Evolutionary conservation across 345 rosid genomes (phyloP), one percentile per base, ranked within the genome.

Genomic region (Eucalyptus pauciflora): DNA sequence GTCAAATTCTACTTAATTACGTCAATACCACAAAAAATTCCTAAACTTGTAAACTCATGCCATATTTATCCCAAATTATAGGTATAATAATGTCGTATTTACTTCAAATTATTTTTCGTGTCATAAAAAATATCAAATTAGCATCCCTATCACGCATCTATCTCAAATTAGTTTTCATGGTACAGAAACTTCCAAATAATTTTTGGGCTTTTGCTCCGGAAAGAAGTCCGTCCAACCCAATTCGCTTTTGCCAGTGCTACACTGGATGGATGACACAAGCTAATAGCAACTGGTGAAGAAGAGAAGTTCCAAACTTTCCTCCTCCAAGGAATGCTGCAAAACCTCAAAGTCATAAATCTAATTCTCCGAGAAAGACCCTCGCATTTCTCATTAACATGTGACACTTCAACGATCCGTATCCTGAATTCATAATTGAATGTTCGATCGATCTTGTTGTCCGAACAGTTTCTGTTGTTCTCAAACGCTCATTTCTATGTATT

Each of bases 131-230:
- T 13, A 29, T 62, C 31, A 27, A 27, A 27, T 62, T 62, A 62
- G 4, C 8, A 13, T 62, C 4, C 1, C 16, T 5, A 5, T 27
- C 31, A 27, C 69, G 29, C 3, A 29, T 27, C 0, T 27, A 27
- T 29, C 16, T 62, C 69, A 62, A 27, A 27, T 62, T 62, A 62
- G 7, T 62, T 27, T 13, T 62, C 16, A 12, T 0, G 8, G 6
- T 7, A 27, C 69, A 27, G 3, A 60, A 10, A 25, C 7, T 5
- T 29, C 69, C 14, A 1, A 62, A 27, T 13, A 27, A 62, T 62
- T 27, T 27, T 12, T 12, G 33, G 69, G 17, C 69, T 27, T 62
- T 62, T 62, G 69, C 69, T 62, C 3, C 69, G 17, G 31, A 62
- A 62, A 62, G 69, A 29, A 27, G 16, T 29, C 33, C 33, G n/a